Conservation (phyloP, 768 basidiomycete species). For the Tephrocybe sp. region DNA sequence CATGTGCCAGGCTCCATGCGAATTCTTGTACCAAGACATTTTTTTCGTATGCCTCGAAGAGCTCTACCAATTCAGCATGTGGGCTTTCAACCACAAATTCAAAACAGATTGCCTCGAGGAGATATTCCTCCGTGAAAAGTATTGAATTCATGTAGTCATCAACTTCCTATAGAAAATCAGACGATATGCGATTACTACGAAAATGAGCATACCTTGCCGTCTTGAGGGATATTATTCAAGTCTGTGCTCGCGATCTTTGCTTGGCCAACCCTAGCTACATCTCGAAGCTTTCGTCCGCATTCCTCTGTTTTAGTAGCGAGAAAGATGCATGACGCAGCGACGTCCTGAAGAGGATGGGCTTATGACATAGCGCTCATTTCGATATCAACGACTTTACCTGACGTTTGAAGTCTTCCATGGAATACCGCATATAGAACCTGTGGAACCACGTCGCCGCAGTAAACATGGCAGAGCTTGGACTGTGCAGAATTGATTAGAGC, state of each 20-base stretch:
- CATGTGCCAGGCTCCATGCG: conserved; percentile 85
- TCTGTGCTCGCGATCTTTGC: conserved; percentile 63
- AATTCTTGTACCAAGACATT: conserved; percentile 59
- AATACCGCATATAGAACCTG: conserved; percentile 85
- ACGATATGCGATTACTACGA: background rate
- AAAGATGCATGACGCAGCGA: conserved; percentile 84
- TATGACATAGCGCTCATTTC: conserved; percentile 8
- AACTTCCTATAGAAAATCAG: conserved; percentile 54
- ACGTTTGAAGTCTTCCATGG: conserved; percentile 78
- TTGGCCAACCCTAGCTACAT: conserved; percentile 73
- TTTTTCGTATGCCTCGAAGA: conserved; percentile 57
- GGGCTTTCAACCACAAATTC: conserved; percentile 79
- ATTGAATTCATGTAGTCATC: conserved; percentile 69
- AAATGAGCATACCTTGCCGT: conserved; percentile 55
- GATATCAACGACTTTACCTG: conserved; percentile 45
- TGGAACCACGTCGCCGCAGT: conserved; percentile 91
- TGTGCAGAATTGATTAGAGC: conserved; percentile 26
- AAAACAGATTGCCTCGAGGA: conserved; percentile 82
- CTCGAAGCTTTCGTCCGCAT: conserved; percentile 81
- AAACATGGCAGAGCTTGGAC: conserved; percentile 78
- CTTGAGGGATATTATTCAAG: conserved; percentile 52
- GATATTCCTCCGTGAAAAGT: conserved; percentile 69
- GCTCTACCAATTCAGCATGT: conserved; percentile 70
- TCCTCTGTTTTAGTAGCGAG: conserved; percentile 92
- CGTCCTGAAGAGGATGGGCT: conserved; percentile 48